Conservation (phyloP, 345 rosid species). For the Euphorbia tirucalli region DNA sequence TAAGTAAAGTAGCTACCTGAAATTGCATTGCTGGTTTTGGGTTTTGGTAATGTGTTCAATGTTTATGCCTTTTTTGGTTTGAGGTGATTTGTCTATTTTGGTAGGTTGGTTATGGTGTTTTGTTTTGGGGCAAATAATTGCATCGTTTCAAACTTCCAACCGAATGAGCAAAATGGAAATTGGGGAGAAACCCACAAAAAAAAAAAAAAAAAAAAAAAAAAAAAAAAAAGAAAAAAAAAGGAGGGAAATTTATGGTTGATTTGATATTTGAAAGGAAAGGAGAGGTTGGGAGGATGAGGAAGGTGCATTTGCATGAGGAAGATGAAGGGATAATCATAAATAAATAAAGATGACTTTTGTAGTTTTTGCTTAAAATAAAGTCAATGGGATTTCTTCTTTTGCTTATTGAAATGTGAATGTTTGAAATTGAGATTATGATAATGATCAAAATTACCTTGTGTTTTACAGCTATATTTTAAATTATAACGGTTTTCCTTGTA, state of each 20-base stretch:
- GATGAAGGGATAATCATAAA: not conserved
- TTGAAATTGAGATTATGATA: not conserved
- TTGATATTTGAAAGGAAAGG: too few relatives aligned
- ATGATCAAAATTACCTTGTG: not conserved
- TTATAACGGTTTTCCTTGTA: not conserved
- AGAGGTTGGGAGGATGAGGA: not conserved
- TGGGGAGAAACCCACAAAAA: too few relatives aligned
- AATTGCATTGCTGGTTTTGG: conserved; percentile 7
- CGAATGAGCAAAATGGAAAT: not conserved
- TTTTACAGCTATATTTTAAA: not conserved
- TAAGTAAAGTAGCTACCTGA: conserved; percentile 20
- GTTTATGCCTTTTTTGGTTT: not conserved
- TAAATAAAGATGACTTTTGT: too few relatives aligned
- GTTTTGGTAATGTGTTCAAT: not conserved
- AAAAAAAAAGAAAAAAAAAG: too few relatives aligned
- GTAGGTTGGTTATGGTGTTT: conserved; percentile 4
- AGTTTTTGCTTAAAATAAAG: too few relatives aligned
- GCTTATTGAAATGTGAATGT: too few relatives aligned
- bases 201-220: too few relatives aligned
- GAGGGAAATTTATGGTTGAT: too few relatives aligned
- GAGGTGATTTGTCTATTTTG: not conserved
- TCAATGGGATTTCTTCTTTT: too few relatives aligned
- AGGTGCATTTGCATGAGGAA: not conserved
- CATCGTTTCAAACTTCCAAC: not conserved
- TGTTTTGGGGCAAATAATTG: not conserved